phyloP scores from a whole-genome alignment of 768 basidiomycete genomes.

The Rhodosporidiobolus odoratus region DNA sequence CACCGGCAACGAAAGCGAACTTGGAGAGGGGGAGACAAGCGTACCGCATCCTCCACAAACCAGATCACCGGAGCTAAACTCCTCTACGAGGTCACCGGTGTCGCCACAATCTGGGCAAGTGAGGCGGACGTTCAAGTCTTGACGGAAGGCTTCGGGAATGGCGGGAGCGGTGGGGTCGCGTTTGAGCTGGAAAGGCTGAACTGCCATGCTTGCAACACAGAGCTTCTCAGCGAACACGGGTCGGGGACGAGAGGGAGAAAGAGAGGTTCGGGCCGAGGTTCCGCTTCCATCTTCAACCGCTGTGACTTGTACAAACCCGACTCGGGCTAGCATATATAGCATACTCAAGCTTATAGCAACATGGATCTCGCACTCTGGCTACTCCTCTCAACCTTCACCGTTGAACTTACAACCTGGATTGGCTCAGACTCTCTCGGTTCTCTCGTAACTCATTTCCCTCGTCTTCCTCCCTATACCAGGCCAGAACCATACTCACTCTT shows the following conservation, averaged over 20 bases:
- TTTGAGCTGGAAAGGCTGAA: constrained; percentile 27
- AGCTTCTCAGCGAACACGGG: too few species aligned
- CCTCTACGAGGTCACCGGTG: constrained; percentile 90
- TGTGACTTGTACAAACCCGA: too few species aligned
- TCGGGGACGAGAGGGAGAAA: neutral
- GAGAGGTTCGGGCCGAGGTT: neutral
- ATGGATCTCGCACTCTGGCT: constrained; percentile 28
- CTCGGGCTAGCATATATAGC: too few species aligned
- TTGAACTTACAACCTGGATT: constrained; percentile 22
- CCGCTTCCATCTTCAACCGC: neutral
- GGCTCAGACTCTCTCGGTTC: constrained; percentile 28
- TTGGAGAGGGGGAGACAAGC: neutral
- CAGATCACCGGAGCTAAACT: constrained; percentile 90
- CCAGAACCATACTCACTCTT: neutral
- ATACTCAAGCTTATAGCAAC: neutral
- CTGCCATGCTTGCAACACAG: too few species aligned
- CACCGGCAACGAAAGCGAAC: neutral
- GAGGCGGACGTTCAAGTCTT: constrained; percentile 41
- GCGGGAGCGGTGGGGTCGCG: constrained; percentile 23
- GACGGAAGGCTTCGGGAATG: constrained; percentile 24
- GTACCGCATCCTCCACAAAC: constrained; percentile 79
- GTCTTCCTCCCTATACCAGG: neutral
- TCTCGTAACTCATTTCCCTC: neutral
- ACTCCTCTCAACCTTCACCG: constrained; percentile 10
- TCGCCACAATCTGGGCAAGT: constrained; percentile 94